Evolutionary conservation across 2,329 filamentous ascomycete genomes (phyloP).

Genomic region (Colletotrichum sidae): DNA sequence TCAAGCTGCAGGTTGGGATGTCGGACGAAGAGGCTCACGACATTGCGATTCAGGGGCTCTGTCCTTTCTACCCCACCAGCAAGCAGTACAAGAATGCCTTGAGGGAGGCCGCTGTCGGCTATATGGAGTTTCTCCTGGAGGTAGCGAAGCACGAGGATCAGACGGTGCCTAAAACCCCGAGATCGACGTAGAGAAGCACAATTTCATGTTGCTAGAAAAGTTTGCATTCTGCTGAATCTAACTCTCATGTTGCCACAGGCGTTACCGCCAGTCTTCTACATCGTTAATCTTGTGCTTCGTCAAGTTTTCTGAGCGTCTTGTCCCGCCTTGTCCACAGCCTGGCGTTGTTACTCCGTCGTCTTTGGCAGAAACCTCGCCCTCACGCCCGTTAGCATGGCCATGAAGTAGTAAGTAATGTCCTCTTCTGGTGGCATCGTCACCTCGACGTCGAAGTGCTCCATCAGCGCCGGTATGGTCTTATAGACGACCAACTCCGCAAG

Average conservation of each 20-base stretch:
- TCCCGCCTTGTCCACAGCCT: not conserved
- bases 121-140: slow-evolving; percentile 58
- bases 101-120: slow-evolving; percentile 55
- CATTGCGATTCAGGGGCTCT: not conserved
- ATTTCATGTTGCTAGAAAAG: too few species aligned
- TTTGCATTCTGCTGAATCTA: too few species aligned
- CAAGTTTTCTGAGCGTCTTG: too few species aligned
- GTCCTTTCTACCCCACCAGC: slow-evolving; percentile 58
- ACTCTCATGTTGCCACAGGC: too few species aligned
- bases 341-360: not conserved
- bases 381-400: slow-evolving; percentile 63
- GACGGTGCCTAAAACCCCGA: too few species aligned
- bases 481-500: slow-evolving; percentile 62
- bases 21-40: slow-evolving; percentile 39
- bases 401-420: slow-evolving; percentile 59
- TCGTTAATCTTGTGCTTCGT: too few species aligned
- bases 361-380: slow-evolving; percentile 51
- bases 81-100: slow-evolving; percentile 55
- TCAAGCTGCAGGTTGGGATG: slow-evolving; percentile 61
- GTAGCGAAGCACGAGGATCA: not conserved
- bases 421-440: slow-evolving; percentile 52
- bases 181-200: too few species aligned
- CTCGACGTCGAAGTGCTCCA: slow-evolving; percentile 58
- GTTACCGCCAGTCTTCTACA: too few species aligned
- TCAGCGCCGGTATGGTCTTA: slow-evolving; percentile 55